Percentiles rank a stretch among this genome's conserved stretches.
These are phyloP conservation scores for Cynara cardunculus DNA, from an alignment of 129 eudicot species.

Conservation along the genomic window DNA sequence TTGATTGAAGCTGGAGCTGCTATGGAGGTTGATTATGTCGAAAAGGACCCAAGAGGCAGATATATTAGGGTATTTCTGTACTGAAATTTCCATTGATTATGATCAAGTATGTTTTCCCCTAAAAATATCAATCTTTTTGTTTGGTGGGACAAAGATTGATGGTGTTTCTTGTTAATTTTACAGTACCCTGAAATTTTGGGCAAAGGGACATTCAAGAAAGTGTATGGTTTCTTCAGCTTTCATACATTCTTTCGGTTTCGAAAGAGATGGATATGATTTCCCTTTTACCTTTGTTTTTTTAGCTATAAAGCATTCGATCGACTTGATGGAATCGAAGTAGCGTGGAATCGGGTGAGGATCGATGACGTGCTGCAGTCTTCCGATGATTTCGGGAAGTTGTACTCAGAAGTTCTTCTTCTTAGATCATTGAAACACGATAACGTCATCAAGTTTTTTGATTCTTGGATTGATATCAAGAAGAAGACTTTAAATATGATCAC, in stretches of 20 bases:
- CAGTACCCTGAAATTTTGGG: slow-evolving; percentile 84
- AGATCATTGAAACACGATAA: slow-evolving; percentile 62
- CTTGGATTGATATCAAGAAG: slow-evolving; percentile 77
- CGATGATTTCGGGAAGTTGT: slow-evolving; percentile 51
- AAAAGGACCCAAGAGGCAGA: slow-evolving; percentile 62
- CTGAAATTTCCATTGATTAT: neutral
- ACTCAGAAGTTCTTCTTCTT: slow-evolving; percentile 82
- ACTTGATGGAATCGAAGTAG: slow-evolving; percentile 81
- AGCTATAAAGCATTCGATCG: slow-evolving; percentile 86
- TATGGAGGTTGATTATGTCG: slow-evolving; percentile 46
- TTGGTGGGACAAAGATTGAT: neutral
- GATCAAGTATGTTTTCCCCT: neutral
- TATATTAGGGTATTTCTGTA: slow-evolving; percentile 54
- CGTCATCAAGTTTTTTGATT: slow-evolving; percentile 61
- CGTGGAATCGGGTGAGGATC: slow-evolving; percentile 75
- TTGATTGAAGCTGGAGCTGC: slow-evolving; percentile 1
- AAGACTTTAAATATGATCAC: slow-evolving; percentile 82
- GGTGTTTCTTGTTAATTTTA: slow-evolving; percentile 12
- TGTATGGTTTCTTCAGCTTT: slow-evolving; percentile 47
- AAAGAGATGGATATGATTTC: neutral
- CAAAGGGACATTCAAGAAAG: slow-evolving; percentile 89
- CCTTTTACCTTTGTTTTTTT: neutral
- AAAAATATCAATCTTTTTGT: neutral
- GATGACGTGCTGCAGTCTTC: slow-evolving; percentile 54
- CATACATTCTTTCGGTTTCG: neutral